These are phyloP conservation scores for Exophiala xenobiotica DNA, from an alignment of 2,329 filamentous ascomycete species.

Conservation along the genomic window DNA sequence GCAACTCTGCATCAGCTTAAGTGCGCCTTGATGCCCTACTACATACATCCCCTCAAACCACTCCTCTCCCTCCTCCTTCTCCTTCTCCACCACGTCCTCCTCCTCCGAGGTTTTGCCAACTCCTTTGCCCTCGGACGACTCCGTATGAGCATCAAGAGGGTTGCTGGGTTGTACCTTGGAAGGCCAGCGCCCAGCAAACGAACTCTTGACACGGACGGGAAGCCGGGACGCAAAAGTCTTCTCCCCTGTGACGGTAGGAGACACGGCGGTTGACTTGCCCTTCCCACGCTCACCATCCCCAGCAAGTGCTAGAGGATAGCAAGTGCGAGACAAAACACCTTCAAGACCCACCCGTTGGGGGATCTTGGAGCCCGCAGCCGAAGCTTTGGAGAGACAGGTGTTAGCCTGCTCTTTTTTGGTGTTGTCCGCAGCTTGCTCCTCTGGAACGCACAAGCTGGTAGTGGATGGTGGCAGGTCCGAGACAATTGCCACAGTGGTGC, in stretches of 20 bases:
- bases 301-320: constrained; percentile 9
- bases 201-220: constrained; percentile 18
- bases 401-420: constrained; percentile 5
- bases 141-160: constrained; percentile 5
- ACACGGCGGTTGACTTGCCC: constrained; percentile 14
- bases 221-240: constrained; percentile 12
- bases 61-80: background rate
- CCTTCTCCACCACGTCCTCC: too few relatives aligned
- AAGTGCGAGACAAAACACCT: constrained; percentile 11
- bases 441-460: constrained; percentile 5
- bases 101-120: constrained; percentile 15
- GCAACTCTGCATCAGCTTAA: constrained; percentile 9
- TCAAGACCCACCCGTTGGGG: constrained; percentile 11
- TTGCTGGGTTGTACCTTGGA: constrained; percentile 13
- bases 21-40: too few relatives aligned
- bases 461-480: constrained; percentile 6
- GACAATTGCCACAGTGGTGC: constrained; percentile 19
- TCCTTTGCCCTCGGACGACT: constrained; percentile 5
- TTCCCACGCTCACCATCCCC: constrained; percentile 9
- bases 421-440: constrained; percentile 10
- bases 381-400: constrained; percentile 11
- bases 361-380: constrained; percentile 14
- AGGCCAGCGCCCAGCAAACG: constrained; percentile 10
- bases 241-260: constrained; percentile 9
- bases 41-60: background rate